phyloP scores from a whole-genome alignment of 306 rosid species.

The Biancaea sappan region DNA sequence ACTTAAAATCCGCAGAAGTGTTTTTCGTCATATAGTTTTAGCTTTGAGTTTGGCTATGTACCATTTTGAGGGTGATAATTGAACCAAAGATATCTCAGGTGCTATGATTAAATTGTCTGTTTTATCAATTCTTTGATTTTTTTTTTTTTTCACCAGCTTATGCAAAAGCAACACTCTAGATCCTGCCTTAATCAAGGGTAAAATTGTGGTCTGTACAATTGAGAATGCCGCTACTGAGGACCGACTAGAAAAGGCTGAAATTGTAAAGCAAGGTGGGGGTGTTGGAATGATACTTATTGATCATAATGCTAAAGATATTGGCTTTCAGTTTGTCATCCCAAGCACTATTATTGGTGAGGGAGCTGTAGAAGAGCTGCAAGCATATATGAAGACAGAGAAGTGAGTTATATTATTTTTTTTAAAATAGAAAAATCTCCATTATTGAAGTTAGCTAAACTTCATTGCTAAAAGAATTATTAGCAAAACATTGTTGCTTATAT shows the following conservation, averaged over 20 bases:
- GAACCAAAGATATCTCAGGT: conserved; percentile 1
- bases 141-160: conserved; percentile 47
- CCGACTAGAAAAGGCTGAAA: conserved; percentile 41
- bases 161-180: conserved; percentile 63
- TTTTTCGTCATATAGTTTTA: background rate
- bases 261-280: conserved; percentile 59
- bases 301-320: conserved; percentile 55
- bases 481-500: conserved; percentile 17
- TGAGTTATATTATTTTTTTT: conserved; percentile 42
- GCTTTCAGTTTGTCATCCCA: conserved; percentile 66
- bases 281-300: conserved; percentile 78
- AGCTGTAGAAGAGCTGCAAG: conserved; percentile 61
- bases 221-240: conserved; percentile 46
- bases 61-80: background rate
- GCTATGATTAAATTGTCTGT: conserved; percentile 15
- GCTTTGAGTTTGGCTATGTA: background rate
- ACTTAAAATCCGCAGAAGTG: background rate
- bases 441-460: background rate
- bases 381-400: conserved; percentile 54
- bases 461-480: background rate
- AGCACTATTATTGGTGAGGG: conserved; percentile 63
- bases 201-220: conserved; percentile 64
- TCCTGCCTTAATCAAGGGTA: conserved; percentile 54
- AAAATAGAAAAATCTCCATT: background rate
- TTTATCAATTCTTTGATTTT: conserved; percentile 3